A percentile compares a stretch with the other conserved stretches of the same genome.
phyloP scores from a whole-genome alignment of 192 early-diverging fungal species.

The Backusella liffmaniae region DNA sequence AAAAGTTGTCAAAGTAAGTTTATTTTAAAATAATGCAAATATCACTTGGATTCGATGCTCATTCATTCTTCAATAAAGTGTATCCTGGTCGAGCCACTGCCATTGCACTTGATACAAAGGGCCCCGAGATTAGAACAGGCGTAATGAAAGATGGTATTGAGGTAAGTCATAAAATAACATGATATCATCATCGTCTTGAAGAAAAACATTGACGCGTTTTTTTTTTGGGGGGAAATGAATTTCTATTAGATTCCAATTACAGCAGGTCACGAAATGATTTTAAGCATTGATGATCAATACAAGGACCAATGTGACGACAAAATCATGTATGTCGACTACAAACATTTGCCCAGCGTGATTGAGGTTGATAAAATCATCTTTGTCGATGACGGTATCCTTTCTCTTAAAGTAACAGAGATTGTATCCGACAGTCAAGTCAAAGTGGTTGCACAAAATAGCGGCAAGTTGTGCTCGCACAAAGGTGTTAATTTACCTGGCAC shows the following conservation, averaged over 20 bases:
- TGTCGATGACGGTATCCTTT: slow-evolving; percentile 93
- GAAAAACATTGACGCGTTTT: neutral
- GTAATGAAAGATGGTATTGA: slow-evolving; percentile 60
- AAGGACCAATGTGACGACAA: slow-evolving; percentile 53
- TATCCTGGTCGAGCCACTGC: slow-evolving; percentile 48
- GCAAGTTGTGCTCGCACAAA: slow-evolving; percentile 81
- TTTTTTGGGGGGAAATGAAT: neutral
- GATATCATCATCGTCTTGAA: neutral
- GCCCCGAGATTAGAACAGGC: slow-evolving; percentile 81
- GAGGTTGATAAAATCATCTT: slow-evolving; percentile 65
- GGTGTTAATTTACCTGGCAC: slow-evolving; percentile 90
- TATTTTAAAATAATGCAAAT: neutral
- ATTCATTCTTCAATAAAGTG: slow-evolving; percentile 2
- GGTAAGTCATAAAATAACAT: neutral
- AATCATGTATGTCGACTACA: slow-evolving; percentile 73
- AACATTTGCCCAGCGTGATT: slow-evolving; percentile 68
- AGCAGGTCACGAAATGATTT: slow-evolving; percentile 64
- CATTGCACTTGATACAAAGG: slow-evolving; percentile 82
- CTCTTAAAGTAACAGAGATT: slow-evolving; percentile 82
- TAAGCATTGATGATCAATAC: slow-evolving; percentile 63
- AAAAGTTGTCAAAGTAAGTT: slow-evolving; percentile 48
- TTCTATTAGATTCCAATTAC: slow-evolving; percentile 48
- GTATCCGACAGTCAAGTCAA: slow-evolving; percentile 43
- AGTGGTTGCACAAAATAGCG: slow-evolving; percentile 72
- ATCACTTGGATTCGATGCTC: neutral